Base-by-base conservation (phyloP, 2,329 filamentous ascomycete species). In the Epichloe baconii region DNA sequence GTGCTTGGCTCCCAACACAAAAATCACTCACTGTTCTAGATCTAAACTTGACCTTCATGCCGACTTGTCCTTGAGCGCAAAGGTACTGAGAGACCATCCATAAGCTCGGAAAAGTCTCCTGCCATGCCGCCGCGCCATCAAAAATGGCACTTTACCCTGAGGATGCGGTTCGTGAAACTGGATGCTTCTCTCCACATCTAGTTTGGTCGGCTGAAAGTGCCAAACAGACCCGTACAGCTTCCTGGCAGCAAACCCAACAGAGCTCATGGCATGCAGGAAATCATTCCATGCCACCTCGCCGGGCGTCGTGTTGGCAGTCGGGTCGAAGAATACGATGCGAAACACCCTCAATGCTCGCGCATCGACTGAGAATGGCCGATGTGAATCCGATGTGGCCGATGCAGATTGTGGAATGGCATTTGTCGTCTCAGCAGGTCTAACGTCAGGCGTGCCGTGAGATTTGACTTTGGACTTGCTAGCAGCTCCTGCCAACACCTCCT, bases 131-230 rank as follows among this genome's bases (percentile, higher is more conserved):
- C 76, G 66, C 0, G 75, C 76, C 41, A 60, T 62, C 1, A 56
- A 55, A 53, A 74, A 76, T 0, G 72, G 64, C 3, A 83, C 67
- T 61, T 82, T 81, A 1, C 64, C 64, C 1, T 58, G 59, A 0
- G 78, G 76, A 61, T 83, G 78, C 2, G 79, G 79, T 57, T 82
- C 77, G 54, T 83, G 77, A 54, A 82, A 78, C 50, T 79, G 74
- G 35, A 83, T 82, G 23, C 69, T 71, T 4, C 72, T 62, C 40
- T 71, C 64, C 0, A 71, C 66, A 49, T 73, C 68, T 21, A 71
- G 53, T 3, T 56, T 57, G 4, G 59, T 59, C 3, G 73, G 74
- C 14, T 65, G 67, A 54, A 83, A 83, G 11, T 80, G 74, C 80
- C 80, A 83, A 0, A 74, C 74, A 1, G 76, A 82, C 0, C 78